phyloP scores from a whole-genome alignment of 1,284 basidiomycete genomes.

The Cryptococcus sp. region DNA sequence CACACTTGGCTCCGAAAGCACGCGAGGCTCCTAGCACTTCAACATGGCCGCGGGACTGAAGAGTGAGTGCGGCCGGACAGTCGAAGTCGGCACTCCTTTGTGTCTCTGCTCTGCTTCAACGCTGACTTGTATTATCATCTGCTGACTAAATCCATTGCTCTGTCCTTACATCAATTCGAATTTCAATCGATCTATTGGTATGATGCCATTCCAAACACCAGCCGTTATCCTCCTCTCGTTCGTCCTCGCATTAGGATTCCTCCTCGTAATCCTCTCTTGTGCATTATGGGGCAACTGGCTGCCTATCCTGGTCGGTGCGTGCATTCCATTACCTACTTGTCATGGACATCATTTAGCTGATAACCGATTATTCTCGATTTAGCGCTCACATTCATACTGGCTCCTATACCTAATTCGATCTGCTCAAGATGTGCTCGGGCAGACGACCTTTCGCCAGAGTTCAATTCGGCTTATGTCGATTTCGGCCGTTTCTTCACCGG shows the following conservation, averaged over 20 bases:
- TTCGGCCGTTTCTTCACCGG: conserved; percentile 95
- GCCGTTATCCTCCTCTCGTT: conserved; percentile 94
- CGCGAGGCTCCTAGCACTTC: background rate
- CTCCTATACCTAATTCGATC: conserved; percentile 91
- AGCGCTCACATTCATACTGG: conserved; percentile 94
- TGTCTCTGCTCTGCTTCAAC: conserved; percentile 2
- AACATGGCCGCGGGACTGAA: conserved; percentile 46
- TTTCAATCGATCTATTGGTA: conserved; percentile 16
- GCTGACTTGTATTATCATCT: background rate
- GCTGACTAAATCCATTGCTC: conserved; percentile 6
- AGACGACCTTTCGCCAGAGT: conserved; percentile 60
- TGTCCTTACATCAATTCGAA: background rate
- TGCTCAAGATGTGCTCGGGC: conserved; percentile 57
- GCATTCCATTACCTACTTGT: background rate
- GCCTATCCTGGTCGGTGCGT: conserved; percentile 91
- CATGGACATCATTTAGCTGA: background rate
- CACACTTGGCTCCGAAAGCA: too few relatives aligned
- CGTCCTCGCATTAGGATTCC: conserved; percentile 92
- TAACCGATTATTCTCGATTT: background rate
- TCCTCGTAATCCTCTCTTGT: conserved; percentile 96
- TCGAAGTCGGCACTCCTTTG: background rate
- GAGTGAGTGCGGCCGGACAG: conserved; percentile 25
- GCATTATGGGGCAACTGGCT: conserved; percentile 97
- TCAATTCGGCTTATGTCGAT: conserved; percentile 69
- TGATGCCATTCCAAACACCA: conserved; percentile 49